Percentiles rank a stretch among this genome's conserved stretches.
phyloP scores from a whole-genome alignment of 352 stramenopile genomes.

The Pythium brachiatum region DNA sequence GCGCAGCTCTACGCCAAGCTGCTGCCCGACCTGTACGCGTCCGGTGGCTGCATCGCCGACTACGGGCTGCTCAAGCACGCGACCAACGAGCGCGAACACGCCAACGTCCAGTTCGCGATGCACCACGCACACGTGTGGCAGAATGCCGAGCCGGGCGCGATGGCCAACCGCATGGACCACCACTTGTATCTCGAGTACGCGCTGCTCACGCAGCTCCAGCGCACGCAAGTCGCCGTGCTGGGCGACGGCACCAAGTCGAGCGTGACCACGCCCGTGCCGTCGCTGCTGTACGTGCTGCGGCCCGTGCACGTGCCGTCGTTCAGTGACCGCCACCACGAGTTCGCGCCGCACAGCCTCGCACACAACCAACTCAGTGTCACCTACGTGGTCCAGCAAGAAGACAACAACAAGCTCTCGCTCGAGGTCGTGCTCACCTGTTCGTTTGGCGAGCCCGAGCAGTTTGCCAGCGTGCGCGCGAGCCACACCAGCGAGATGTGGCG shows the following conservation, averaged over 20 bases:
- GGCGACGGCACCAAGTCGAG: constrained; percentile 25
- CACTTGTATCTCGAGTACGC: constrained; percentile 65
- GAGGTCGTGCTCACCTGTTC: constrained; percentile 57
- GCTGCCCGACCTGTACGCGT: constrained; percentile 42
- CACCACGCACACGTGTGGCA: constrained; percentile 36
- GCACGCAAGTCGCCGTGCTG: constrained; percentile 37
- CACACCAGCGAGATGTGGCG: constrained; percentile 53
- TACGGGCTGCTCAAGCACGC: constrained; percentile 51
- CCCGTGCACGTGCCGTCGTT: constrained; percentile 39
- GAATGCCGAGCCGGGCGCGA: constrained; percentile 8
- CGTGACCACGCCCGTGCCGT: constrained; percentile 40
- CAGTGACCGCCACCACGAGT: constrained; percentile 30
- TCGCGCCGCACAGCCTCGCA: constrained; percentile 35
- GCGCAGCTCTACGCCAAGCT: constrained; percentile 40
- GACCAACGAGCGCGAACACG: constrained; percentile 66
- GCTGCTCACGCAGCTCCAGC: constrained; percentile 55
- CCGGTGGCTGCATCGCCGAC: constrained; percentile 35
- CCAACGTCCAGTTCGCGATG: constrained; percentile 50
- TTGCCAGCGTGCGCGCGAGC: constrained; percentile 25
- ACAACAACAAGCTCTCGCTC: constrained; percentile 39
- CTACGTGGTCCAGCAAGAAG: constrained; percentile 64
- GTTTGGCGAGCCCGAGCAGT: constrained; percentile 13
- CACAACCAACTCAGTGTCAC: constrained; percentile 55
- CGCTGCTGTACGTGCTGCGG: constrained; percentile 62
- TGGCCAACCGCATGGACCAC: constrained; percentile 23